Percentiles rank a stretch among this genome's conserved stretches.
Conservation (phyloP, 83 land plant genomes). For the Isoetes engelmannii region DNA sequence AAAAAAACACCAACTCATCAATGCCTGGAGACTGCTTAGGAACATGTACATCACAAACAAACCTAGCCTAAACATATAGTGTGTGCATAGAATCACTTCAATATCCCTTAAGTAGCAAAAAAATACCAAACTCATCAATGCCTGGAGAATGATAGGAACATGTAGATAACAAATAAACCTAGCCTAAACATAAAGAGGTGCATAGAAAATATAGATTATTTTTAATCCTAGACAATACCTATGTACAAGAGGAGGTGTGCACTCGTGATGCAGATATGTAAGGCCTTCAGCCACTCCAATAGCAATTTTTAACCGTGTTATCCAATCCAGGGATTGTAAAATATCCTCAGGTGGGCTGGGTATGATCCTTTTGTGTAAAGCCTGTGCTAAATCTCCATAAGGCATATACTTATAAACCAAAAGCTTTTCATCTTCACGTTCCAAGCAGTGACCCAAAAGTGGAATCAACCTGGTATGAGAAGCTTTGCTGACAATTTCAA, state of each 20-base stretch:
- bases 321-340: constrained; percentile 93
- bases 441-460: constrained; percentile 82
- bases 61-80: too few relatives aligned
- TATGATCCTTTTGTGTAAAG: constrained; percentile 53
- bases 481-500: constrained; percentile 62
- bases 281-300: constrained; percentile 89
- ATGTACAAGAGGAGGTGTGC: constrained; percentile 88
- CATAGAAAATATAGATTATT: too few relatives aligned
- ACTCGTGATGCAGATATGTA: constrained; percentile 80
- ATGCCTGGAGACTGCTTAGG: too few relatives aligned
- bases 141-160: too few relatives aligned
- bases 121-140: too few relatives aligned
- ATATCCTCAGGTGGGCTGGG: constrained; percentile 51
- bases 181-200: too few relatives aligned
- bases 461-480: constrained; percentile 75
- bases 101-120: too few relatives aligned
- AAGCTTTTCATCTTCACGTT: constrained; percentile 67
- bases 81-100: too few relatives aligned
- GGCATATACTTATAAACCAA: constrained; percentile 84
- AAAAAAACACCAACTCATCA: too few relatives aligned
- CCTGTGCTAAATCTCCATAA: constrained; percentile 67
- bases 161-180: too few relatives aligned
- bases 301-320: constrained; percentile 88
- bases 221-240: constrained; percentile 39
- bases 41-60: too few relatives aligned